Base-by-base conservation (phyloP, 2,329 filamentous ascomycete genomes). In the Sporothrix dimorphospora region DNA sequence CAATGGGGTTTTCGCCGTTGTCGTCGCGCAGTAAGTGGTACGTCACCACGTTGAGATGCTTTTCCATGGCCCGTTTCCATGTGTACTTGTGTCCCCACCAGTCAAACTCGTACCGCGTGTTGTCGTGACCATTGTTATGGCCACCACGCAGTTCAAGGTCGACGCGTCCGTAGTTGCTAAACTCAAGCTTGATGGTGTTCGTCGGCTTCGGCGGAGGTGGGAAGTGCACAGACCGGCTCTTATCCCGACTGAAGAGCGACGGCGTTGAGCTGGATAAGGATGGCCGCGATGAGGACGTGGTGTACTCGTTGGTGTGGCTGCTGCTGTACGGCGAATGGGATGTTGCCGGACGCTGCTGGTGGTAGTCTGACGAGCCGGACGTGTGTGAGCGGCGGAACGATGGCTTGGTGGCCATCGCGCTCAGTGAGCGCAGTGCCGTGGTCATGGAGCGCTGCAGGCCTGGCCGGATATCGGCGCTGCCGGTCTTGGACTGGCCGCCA, bases 91-190 rank as follows among this genome's bases (percentile, higher is more conserved):
- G 88, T 34, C 93, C 94, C 96, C 96, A 98, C 85, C 97, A 97
- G 79, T 95, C 92, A 78, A 97, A 98, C 71, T 94, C 92, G 80
- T 98, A 98, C 74, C 89, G 88, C 82, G 94, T 95, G 74, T 51
- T 47, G 61, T 69, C 34, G 49, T 21, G 14, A 55, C 19, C 21
- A 30, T 42, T n/a, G 57, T 38, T 30, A 51, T 42, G 9, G 27
- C 87, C 83, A 19, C 91, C 91, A 30, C 88, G 86, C 55, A 93
- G 89, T 76, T 88, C 90, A 68, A 99, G 83, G 75, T 97, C 92
- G 53, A 98, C 90, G 77, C 96, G 94, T 1, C 95, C 95, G 80
- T 99, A 99, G 83, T 98, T 99, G 76, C 94, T 97, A 80, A 98
- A 99, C 80, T 98, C 95, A 45, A 99, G 87, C 81, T 94, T 93